Percentiles rank a stretch among this genome's conserved stretches.
Evolutionary conservation across 1,284 basidiomycete species (phyloP).

Genomic region (Cryptococcus jaspeensis): DNA sequence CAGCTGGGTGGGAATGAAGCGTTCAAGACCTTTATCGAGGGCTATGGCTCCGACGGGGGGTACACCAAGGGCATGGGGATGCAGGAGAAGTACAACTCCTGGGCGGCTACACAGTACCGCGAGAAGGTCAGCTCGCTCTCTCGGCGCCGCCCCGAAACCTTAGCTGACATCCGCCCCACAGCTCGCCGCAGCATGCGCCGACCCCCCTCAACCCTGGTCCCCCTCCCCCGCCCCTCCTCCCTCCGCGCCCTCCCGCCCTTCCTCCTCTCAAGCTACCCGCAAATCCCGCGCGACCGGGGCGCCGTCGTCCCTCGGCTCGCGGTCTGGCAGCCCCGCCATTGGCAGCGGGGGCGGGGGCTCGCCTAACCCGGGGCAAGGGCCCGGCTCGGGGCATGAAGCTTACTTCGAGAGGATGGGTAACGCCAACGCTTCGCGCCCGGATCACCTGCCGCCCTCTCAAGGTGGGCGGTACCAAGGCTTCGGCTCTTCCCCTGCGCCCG

Average conservation of each 20-base stretch:
- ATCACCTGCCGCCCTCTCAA: slow-evolving; percentile 49
- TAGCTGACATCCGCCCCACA: slow-evolving; percentile 6
- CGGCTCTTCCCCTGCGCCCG: slow-evolving; percentile 39
- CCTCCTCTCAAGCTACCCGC: slow-evolving; percentile 47
- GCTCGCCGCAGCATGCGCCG: slow-evolving; percentile 46
- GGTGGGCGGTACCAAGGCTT: slow-evolving; percentile 51
- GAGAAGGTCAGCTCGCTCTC: slow-evolving; percentile 64
- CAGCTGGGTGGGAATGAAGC: slow-evolving; percentile 80
- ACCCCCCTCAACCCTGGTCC: slow-evolving; percentile 42
- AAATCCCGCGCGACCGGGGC: slow-evolving; percentile 40
- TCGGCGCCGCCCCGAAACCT: background rate
- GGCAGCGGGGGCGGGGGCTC: slow-evolving; percentile 5
- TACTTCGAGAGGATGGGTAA: slow-evolving; percentile 50
- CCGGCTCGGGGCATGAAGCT: slow-evolving; percentile 44
- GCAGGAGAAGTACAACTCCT: slow-evolving; percentile 82
- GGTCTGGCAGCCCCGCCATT: slow-evolving; percentile 15
- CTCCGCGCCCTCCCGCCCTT: slow-evolving; percentile 35
- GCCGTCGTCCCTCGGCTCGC: slow-evolving; percentile 15
- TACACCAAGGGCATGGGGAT: slow-evolving; percentile 67
- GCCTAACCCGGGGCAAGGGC: slow-evolving; percentile 1
- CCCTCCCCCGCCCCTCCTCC: slow-evolving; percentile 43
- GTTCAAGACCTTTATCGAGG: slow-evolving; percentile 73
- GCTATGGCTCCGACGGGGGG: slow-evolving; percentile 71
- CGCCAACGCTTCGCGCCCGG: slow-evolving; percentile 43
- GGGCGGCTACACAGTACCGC: slow-evolving; percentile 87